Base-by-base conservation (phyloP, 805 yeast species). In the Peterozyma xylosa region DNA sequence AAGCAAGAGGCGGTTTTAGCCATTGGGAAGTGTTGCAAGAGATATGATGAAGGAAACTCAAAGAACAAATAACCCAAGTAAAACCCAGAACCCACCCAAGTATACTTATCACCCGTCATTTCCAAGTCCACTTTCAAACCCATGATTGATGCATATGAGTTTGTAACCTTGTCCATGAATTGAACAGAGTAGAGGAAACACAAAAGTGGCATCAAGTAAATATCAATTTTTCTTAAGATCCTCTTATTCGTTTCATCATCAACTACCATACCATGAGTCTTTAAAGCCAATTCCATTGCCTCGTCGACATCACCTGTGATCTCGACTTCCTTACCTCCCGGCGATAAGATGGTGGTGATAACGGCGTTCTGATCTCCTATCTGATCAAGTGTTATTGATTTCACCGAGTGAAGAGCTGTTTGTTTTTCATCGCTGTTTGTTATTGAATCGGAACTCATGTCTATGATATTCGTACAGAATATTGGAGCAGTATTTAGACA, bases 131-230 rank as follows among this genome's bases (percentile, higher is more conserved):
- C 53, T 44, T 66, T 56, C 30, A 69, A 50, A 11, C 72, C 73
- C 48, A 67, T 55, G 33, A 68, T 50, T 1, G 69, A 52, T 13
- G 70, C 70, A 43, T 63, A 68, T 5, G 70, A 58, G 42, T 59
- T 61, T 4, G 71, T 63, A 29, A 66, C 64, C 54, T 79, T 79
- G 57, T 75, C 86, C 79, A 78, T 74, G 50, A 68, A 76, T 53
- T 76, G 82, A 17, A 72, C 59, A 15, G 76, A 67, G 56, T 74
- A 75, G 37, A 73, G 53, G 21, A 69, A 46, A 51, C 73, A 70
- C 60, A 77, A 63, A 42, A 77, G 52, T 1, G 82, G 78, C 49
- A 74, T 62, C 50, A 78, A 52, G 47, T 65, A 70, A 34, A 71
- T 40, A 53, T 77, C 82, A 21, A 73, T 70, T 52, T 78, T 78